Conservation (phyloP, 331 rosid species). For the Pyracantha coccinea region DNA sequence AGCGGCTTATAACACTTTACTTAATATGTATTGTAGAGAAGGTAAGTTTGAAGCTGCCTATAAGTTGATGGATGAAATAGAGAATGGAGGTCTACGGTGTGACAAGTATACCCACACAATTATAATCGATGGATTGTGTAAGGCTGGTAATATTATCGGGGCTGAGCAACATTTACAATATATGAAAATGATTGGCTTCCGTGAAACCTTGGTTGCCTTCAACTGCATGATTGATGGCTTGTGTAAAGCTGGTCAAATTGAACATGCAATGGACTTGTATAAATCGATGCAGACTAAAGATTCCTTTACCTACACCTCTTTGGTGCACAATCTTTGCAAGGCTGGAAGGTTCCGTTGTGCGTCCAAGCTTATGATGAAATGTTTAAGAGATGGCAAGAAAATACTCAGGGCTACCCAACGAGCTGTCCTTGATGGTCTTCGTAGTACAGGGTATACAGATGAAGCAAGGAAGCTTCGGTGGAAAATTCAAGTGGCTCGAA, state of each 20-base stretch:
- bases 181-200: constrained; percentile 44
- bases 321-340: constrained; percentile 79
- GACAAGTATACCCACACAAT: constrained; percentile 67
- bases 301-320: constrained; percentile 49
- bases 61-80: constrained; percentile 49
- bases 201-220: constrained; percentile 52
- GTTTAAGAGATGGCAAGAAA: constrained; percentile 43
- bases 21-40: constrained; percentile 54
- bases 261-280: constrained; percentile 54
- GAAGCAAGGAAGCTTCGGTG: constrained; percentile 51
- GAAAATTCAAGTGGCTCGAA: constrained; percentile 32
- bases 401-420: constrained; percentile 43
- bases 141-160: constrained; percentile 36
- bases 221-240: constrained; percentile 70
- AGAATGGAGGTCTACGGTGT: constrained; percentile 46
- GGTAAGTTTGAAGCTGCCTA: constrained; percentile 58
- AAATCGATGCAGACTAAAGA: constrained; percentile 66
- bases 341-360: constrained; percentile 49
- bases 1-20: constrained; percentile 55
- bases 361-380: constrained; percentile 48
- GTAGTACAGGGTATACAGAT: constrained; percentile 34
- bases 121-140: constrained; percentile 60
- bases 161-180: constrained; percentile 51
- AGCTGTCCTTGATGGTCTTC: constrained; percentile 61
- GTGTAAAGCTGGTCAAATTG: constrained; percentile 70